Evolutionary conservation across 768 basidiomycete species (phyloP).

Genomic region (Leccinum uliginosum): DNA sequence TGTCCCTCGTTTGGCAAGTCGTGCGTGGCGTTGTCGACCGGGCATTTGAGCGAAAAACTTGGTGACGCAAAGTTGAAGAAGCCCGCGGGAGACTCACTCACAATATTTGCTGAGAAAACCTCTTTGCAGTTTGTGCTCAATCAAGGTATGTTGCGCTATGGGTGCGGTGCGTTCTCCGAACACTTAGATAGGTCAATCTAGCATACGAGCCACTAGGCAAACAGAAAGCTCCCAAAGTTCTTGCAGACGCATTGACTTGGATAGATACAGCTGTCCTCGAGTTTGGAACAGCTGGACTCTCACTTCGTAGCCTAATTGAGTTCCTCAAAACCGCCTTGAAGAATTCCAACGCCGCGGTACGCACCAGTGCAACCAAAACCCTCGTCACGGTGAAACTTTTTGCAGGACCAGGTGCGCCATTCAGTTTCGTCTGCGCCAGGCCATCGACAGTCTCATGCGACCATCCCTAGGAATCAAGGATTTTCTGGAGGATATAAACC

Average conservation of each 20-base stretch:
- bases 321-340: conserved; percentile 83
- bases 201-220: conserved; percentile 92
- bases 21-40: conserved; percentile 75
- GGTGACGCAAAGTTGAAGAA: conserved; percentile 98
- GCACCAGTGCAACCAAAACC: conserved; percentile 90
- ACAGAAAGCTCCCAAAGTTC: conserved; percentile 95
- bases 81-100: conserved; percentile 85
- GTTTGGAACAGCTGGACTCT: conserved; percentile 87
- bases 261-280: conserved; percentile 81
- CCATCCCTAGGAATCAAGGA: conserved; percentile 75
- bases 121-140: conserved; percentile 91
- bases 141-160: conserved; percentile 58
- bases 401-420: conserved; percentile 73
- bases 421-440: not conserved
- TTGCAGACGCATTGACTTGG: conserved; percentile 89
- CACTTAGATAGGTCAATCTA: conserved; percentile 30
- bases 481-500: conserved; percentile 90
- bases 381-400: conserved; percentile 89
- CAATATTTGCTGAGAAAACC: conserved; percentile 83
- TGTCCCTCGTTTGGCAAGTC: conserved; percentile 84
- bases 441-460: not conserved
- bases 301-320: conserved; percentile 80
- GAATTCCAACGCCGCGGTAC: conserved; percentile 91
- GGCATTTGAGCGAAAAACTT: conserved; percentile 87
- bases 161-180: conserved; percentile 9